Percentiles rank a stretch among this genome's conserved stretches.
These are phyloP conservation scores for Hevea brasiliensis DNA, from an alignment of 345 rosid genomes.

Conservation along the genomic window DNA sequence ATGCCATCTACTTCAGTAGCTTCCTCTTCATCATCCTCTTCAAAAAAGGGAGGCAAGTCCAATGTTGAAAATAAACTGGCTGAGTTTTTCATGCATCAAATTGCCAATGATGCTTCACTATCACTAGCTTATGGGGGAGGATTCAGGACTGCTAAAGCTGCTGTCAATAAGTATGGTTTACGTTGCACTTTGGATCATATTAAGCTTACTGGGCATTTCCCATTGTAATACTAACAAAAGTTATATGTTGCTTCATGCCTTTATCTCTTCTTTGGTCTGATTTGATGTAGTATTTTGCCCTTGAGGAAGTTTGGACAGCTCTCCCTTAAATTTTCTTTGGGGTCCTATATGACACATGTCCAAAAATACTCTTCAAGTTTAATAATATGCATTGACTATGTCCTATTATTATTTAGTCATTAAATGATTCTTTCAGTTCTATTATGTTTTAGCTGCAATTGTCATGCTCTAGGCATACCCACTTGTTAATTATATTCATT, in stretches of 20 bases:
- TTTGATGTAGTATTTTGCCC: neutral
- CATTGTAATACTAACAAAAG: slow-evolving; percentile 39
- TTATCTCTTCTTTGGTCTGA: neutral
- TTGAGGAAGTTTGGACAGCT: slow-evolving; percentile 21
- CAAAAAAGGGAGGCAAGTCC: slow-evolving; percentile 77
- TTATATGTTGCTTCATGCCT: neutral
- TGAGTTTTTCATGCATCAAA: slow-evolving; percentile 83
- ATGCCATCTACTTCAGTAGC: slow-evolving; percentile 59
- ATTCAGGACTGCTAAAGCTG: slow-evolving; percentile 71
- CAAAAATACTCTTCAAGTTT: neutral
- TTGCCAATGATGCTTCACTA: slow-evolving; percentile 78
- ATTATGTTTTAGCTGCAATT: too few relatives aligned
- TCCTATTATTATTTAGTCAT: neutral
- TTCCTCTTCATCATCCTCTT: slow-evolving; percentile 44
- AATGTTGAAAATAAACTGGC: slow-evolving; percentile 73
- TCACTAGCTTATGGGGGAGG: slow-evolving; percentile 89
- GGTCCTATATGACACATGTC: neutral
- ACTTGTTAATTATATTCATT: too few relatives aligned
- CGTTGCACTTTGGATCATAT: slow-evolving; percentile 73
- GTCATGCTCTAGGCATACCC: too few relatives aligned
- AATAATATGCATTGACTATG: slow-evolving; percentile 9
- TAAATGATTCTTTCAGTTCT: neutral
- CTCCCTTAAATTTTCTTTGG: slow-evolving; percentile 12
- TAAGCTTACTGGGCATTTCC: slow-evolving; percentile 60
- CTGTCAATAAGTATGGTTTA: slow-evolving; percentile 77